Base-by-base conservation (phyloP, 164 flowering plant species). In the Umbellularia californica region DNA sequence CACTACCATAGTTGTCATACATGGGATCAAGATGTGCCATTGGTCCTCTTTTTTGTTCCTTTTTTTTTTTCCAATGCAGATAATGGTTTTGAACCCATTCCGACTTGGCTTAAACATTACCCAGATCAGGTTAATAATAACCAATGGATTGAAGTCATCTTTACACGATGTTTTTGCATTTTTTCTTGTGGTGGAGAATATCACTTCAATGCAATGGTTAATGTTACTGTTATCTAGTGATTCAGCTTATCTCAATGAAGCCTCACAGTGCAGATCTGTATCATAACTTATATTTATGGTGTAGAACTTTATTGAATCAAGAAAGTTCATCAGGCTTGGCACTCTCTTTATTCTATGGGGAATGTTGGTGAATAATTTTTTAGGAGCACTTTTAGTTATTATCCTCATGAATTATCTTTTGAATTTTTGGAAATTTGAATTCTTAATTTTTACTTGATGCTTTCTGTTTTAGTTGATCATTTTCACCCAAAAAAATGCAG, bases 401-500 rank as follows among this genome's bases (percentile, higher is more conserved):
- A 55, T 15, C 4, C 13, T 15, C 5, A 15, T 15, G n/a, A 55
- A 3, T 17, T 17, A 17, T 55, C 60, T 55, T 5, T 55, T 55
- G n/a, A 55, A 55, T 15, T 41, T 5, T 55, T 55, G 60, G 60
- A 55, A 55, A 55, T 55, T 41, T 20, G n/a, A 55, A 0, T 55
- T 20, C 60, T 55, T 15, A 55, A 55, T 20, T 55, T 55, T 13
- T 55, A 13, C 60, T 15, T 2, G 60, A 15, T 55, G 4, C 60
- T 55, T 15, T 55, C 4, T 55, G 2, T 13, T 55, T 55, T 3
- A 55, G 60, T 17, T 20, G 47, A 41, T 9, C 47, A 41, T 41
- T 41, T 41, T 5, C 47, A 41, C 47, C 47, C 47, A 41, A 41
- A 41, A 35, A 41, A 41, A 7, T 74, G 70, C 85, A 95, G 99